Conservation (phyloP, 139 green algal genomes). For the Pseudopediastrum boryanum region DNA sequence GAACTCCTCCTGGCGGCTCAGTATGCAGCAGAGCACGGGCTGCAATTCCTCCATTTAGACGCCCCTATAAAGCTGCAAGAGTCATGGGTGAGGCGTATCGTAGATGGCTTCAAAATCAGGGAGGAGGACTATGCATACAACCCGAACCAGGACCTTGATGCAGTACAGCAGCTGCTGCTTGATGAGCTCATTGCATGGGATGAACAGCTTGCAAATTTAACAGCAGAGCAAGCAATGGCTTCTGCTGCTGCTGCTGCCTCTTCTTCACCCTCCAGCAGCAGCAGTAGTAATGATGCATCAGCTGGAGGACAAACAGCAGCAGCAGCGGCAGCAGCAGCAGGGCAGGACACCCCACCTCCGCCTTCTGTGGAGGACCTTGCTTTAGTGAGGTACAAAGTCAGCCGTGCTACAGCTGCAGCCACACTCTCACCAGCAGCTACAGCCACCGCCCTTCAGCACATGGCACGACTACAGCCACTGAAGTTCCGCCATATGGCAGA, state of each 20-base stretch:
- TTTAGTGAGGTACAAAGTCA: too few species aligned
- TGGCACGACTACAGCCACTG: too few species aligned
- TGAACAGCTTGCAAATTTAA: not conserved
- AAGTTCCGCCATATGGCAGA: too few species aligned
- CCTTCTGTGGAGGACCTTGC: too few species aligned
- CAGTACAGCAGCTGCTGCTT: slow-evolving; percentile 11
- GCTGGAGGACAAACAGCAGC: not conserved
- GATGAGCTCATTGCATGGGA: not conserved
- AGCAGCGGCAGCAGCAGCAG: slow-evolving; percentile 7
- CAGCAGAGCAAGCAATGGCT: not conserved
- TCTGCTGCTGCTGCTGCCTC: not conserved
- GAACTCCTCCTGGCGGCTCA: slow-evolving; percentile 4
- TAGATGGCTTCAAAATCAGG: not conserved
- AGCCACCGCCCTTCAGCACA: too few species aligned
- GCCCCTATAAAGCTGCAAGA: slow-evolving; percentile 30
- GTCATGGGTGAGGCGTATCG: slow-evolving; percentile 13
- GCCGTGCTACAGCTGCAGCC: too few species aligned
- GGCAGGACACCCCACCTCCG: too few species aligned
- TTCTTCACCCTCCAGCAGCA: too few species aligned
- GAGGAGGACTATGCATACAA: slow-evolving; percentile 21
- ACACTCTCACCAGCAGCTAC: too few species aligned
- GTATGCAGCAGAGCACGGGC: not conserved
- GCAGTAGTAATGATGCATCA: not conserved
- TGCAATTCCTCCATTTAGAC: not conserved
- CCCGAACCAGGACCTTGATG: not conserved